Evolutionary conservation across 73 alveolate species (phyloP).

Genomic region (Paramecium bursaria): DNA sequence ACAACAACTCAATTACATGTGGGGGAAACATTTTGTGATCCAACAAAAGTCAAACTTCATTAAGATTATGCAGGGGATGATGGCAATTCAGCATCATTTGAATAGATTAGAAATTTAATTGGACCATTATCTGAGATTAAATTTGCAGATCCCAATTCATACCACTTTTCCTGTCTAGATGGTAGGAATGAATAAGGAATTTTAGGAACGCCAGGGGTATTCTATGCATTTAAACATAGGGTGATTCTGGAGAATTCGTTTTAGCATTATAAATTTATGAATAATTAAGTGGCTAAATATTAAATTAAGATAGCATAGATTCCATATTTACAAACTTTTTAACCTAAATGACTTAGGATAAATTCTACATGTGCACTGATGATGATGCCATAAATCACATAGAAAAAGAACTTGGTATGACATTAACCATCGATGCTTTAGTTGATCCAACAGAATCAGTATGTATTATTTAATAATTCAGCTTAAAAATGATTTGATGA

Average conservation of each 20-base stretch:
- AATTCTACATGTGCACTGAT: conserved; percentile 83
- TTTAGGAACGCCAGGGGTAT: conserved; percentile 84
- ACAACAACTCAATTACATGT: conserved; percentile 62
- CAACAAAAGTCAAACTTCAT: conserved; percentile 70
- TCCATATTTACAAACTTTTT: conserved; percentile 65
- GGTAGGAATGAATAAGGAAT: conserved; percentile 74
- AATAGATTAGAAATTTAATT: conserved; percentile 73
- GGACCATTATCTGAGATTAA: conserved; percentile 61
- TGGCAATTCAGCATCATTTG: conserved; percentile 65
- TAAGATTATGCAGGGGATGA: conserved; percentile 80
- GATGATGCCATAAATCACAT: conserved; percentile 78
- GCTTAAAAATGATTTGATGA: conserved; percentile 69
- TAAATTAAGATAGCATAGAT: conserved; percentile 59
- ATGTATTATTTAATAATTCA: not conserved
- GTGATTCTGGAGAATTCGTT: conserved; percentile 87
- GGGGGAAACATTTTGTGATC: conserved; percentile 72
- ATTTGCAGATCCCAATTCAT: conserved; percentile 73
- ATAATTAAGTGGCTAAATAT: conserved; percentile 4
- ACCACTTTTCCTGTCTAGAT: conserved; percentile 79
- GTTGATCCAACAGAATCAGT: conserved; percentile 60
- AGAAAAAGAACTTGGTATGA: conserved; percentile 74
- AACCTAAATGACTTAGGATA: conserved; percentile 63
- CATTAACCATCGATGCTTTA: conserved; percentile 65
- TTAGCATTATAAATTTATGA: conserved; percentile 78
- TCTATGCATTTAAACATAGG: no score